These are phyloP conservation scores for Sporodiniella umbellata DNA, from an alignment of 371 early-diverging fungal species.

Conservation along the genomic window DNA sequence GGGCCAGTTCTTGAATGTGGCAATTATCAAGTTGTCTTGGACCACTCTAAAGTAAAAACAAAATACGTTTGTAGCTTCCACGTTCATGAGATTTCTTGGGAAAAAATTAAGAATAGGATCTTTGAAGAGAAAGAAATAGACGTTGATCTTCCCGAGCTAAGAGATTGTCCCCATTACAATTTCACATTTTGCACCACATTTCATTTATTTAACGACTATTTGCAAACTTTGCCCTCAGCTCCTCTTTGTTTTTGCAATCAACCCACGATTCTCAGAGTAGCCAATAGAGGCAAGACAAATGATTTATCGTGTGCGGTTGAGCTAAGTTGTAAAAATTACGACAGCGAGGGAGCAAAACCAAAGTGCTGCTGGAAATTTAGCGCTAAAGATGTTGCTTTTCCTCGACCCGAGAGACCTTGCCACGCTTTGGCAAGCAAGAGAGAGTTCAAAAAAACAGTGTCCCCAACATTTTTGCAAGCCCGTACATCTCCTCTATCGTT, in stretches of 20 bases:
- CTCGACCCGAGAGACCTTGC: background rate
- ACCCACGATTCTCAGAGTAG: background rate
- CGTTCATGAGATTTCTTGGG: conserved; percentile 3
- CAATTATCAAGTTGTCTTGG: background rate
- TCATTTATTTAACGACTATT: background rate
- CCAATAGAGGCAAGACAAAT: background rate
- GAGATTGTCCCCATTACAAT: conserved; percentile 3
- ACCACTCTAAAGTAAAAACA: background rate
- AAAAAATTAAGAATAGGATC: background rate
- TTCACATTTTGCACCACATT: conserved; percentile 1
- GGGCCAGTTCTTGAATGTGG: conserved; percentile 9
- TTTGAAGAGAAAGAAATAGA: background rate
- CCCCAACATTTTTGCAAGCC: background rate
- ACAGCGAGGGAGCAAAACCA: conserved; percentile 16
- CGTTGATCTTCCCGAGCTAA: background rate
- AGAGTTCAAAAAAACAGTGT: background rate
- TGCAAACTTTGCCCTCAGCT: background rate
- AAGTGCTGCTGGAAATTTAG: conserved; percentile 21
- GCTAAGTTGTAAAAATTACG: conserved; percentile 22
- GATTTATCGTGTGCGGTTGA: background rate
- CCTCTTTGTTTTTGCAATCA: background rate
- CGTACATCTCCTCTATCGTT: too few species aligned
- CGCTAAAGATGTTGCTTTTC: conserved; percentile 22
- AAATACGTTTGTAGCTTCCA: conserved; percentile 7
- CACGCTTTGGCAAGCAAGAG: background rate